These are phyloP conservation scores for Lachnellula occidentalis DNA, from an alignment of 2,329 filamentous ascomycete species.

Conservation along the genomic window DNA sequence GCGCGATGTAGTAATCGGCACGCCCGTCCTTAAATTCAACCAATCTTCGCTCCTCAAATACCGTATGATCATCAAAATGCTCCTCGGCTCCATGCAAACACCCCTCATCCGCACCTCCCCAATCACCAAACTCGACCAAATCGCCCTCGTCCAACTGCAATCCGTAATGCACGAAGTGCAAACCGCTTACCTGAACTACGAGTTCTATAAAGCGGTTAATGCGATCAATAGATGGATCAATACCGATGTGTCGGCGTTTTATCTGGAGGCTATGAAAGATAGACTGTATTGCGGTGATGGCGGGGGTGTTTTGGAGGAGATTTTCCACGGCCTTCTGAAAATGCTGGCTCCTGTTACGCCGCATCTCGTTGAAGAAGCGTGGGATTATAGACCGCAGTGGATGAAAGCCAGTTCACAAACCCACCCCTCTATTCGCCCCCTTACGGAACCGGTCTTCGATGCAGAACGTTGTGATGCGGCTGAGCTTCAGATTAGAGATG, in stretches of 20 bases:
- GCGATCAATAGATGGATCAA: constrained; percentile 76
- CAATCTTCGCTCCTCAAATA: constrained; percentile 79
- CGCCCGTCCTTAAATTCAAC: constrained; percentile 68
- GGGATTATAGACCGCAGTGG: constrained; percentile 66
- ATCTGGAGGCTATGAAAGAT: constrained; percentile 90
- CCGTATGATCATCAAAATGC: constrained; percentile 83
- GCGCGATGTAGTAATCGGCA: constrained; percentile 76
- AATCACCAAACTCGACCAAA: constrained; percentile 60
- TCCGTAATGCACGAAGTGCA: constrained; percentile 61
- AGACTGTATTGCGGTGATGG: constrained; percentile 78
- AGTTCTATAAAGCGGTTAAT: constrained; percentile 75
- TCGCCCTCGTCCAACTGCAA: constrained; percentile 70
- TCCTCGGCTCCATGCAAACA: constrained; percentile 67
- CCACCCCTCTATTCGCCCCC: constrained; percentile 38
- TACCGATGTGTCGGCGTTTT: constrained; percentile 83
- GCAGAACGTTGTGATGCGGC: background rate
- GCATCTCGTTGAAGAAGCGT: constrained; percentile 80
- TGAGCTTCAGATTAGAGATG: constrained; percentile 6
- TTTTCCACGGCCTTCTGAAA: constrained; percentile 67
- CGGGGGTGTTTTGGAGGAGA: constrained; percentile 56
- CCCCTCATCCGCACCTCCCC: constrained; percentile 35
- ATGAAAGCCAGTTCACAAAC: constrained; percentile 43
- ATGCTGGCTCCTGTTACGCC: constrained; percentile 81
- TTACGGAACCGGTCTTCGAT: constrained; percentile 16
- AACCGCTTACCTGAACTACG: constrained; percentile 61